phyloP scores from a whole-genome alignment of 2,329 filamentous ascomycete genomes.

The Sporothrix schenckii region DNA sequence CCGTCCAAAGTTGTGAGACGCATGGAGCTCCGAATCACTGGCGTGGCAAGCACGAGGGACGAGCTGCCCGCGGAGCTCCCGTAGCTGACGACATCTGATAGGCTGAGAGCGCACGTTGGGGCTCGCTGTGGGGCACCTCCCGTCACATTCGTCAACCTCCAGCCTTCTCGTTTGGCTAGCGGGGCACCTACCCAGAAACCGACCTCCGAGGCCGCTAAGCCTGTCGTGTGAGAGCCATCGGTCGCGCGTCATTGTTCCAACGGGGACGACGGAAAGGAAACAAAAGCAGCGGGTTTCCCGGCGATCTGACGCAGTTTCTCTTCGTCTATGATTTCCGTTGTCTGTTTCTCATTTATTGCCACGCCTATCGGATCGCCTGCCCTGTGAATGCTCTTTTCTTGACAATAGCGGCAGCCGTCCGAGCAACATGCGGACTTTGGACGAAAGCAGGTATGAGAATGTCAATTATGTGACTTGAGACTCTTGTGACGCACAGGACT shows the following conservation, averaged over 20 bases:
- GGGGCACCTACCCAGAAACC: constrained; percentile 19
- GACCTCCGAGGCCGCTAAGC: constrained; percentile 28
- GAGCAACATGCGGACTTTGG: constrained; percentile 55
- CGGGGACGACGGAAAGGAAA: background rate
- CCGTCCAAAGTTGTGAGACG: background rate
- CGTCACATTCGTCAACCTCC: background rate
- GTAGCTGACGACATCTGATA: constrained; percentile 15
- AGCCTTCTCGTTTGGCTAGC: constrained; percentile 26
- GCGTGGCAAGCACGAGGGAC: constrained; percentile 1
- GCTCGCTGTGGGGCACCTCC: constrained; percentile 14
- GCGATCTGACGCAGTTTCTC: background rate
- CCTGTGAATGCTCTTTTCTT: background rate
- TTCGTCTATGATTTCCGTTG: background rate
- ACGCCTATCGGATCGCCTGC: background rate
- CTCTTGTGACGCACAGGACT: background rate
- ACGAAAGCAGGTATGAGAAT: constrained; percentile 54
- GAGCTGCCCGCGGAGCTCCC: constrained; percentile 11
- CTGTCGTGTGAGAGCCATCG: constrained; percentile 27
- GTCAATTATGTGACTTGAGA: constrained; percentile 13
- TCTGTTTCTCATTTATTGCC: background rate
- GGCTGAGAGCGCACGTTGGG: constrained; percentile 2
- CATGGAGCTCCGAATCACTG: background rate
- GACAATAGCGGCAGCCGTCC: background rate
- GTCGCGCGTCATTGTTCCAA: background rate
- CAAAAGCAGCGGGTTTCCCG: constrained; percentile 9